Evolutionary conservation across 2,329 filamentous ascomycete species (phyloP).

Genomic region (Monilinia aucupariae): DNA sequence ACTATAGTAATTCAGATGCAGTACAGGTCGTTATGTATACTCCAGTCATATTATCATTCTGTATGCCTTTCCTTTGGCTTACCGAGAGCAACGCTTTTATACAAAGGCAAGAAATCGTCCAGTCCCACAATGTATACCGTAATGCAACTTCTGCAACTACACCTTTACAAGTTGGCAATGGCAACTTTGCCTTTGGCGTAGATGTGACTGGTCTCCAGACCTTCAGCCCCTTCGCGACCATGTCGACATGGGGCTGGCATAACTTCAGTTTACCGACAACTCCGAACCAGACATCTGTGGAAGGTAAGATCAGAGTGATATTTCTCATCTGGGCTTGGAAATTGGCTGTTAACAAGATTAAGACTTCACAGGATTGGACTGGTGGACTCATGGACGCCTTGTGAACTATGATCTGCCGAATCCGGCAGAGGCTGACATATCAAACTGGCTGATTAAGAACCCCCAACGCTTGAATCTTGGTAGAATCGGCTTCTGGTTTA

Average conservation of each 20-base stretch:
- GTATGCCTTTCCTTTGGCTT: not conserved
- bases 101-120: not conserved
- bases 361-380: slow-evolving; percentile 18
- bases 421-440: slow-evolving; percentile 37
- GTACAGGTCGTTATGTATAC: not conserved
- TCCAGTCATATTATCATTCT: not conserved
- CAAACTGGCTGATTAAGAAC: slow-evolving; percentile 48
- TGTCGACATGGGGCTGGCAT: slow-evolving; percentile 44
- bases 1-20: not conserved
- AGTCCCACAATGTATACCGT: slow-evolving; percentile 24
- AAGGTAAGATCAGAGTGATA: slow-evolving; percentile 1
- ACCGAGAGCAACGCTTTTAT: not conserved
- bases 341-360: slow-evolving; percentile 24
- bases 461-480: slow-evolving; percentile 43
- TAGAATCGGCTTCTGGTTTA: slow-evolving; percentile 39
- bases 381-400: slow-evolving; percentile 40
- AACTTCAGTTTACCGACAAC: slow-evolving; percentile 41
- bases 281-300: slow-evolving; percentile 32
- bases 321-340: slow-evolving; percentile 21
- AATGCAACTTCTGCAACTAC: slow-evolving; percentile 32
- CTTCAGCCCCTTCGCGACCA: slow-evolving; percentile 39
- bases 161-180: slow-evolving; percentile 42
- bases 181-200: slow-evolving; percentile 43
- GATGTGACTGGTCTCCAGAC: slow-evolving; percentile 45
- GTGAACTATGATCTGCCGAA: slow-evolving; percentile 43